phyloP scores from a whole-genome alignment of 305 asterid genomes.

The Rubia peregrina region DNA sequence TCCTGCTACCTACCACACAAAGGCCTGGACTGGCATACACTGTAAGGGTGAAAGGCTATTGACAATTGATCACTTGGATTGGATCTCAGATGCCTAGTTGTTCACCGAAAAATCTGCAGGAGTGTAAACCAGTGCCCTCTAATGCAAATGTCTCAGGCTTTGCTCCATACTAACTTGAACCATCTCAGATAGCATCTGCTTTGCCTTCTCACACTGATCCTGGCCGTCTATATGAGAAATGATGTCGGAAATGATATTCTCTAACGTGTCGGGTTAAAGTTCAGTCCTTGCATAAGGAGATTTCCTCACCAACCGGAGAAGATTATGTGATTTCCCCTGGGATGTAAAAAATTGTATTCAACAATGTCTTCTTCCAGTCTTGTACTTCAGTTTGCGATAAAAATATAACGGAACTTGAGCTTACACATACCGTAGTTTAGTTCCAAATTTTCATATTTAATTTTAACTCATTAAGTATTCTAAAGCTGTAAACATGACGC shows the following conservation, averaged over 20 bases:
- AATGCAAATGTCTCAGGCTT: conserved; percentile 78
- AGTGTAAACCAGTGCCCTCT: conserved; percentile 67
- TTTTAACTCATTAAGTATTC: too few relatives aligned
- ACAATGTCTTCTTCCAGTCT: too few relatives aligned
- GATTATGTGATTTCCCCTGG: conserved; percentile 15
- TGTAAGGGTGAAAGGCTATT: neutral
- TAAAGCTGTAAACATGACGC: too few relatives aligned
- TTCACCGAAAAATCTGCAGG: conserved; percentile 46
- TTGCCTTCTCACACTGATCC: conserved; percentile 74
- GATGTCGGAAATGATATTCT: conserved; percentile 62
- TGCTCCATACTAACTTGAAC: conserved; percentile 97
- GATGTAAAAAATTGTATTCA: too few relatives aligned
- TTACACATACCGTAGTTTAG: too few relatives aligned
- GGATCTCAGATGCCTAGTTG: conserved; percentile 42
- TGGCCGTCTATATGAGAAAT: conserved; percentile 76
- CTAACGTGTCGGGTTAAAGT: conserved; percentile 60
- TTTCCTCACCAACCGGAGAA: conserved; percentile 61
- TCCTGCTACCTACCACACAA: conserved; percentile 35
- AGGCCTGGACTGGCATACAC: conserved; percentile 68
- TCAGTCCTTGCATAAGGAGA: conserved; percentile 79
- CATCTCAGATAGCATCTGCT: conserved; percentile 89
- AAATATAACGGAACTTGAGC: too few relatives aligned
- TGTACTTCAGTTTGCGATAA: too few relatives aligned
- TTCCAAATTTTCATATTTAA: too few relatives aligned
- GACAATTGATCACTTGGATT: conserved; percentile 32